Base-by-base conservation (phyloP, 2,329 filamentous ascomycete species). In the Ilyonectria destructans region DNA sequence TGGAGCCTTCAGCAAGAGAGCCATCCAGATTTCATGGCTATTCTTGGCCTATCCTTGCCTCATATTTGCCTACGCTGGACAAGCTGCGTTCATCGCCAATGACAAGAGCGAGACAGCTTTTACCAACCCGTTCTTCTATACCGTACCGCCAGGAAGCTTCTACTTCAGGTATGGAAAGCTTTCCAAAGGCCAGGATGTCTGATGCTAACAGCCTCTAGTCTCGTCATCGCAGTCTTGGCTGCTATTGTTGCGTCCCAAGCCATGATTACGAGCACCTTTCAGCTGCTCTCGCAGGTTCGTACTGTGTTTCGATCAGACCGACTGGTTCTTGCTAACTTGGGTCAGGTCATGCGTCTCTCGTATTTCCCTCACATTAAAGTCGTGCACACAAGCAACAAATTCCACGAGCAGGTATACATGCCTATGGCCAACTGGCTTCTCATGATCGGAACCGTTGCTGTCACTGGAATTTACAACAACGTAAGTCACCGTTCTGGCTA, bases 301-400 rank as follows among this genome's bases (percentile, higher is more conserved):
- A 12, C 5, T 2, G 5, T 19, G n/a, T 17, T 21, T 13, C 23
- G 23, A 23, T 23, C 9, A 21, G 12, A 2, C 5, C 7, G n/a
- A 35, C 10, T 2, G n/a, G 2, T 37, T 4, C 6, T 17, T 12
- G 4, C 29, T 54, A 35, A 54, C 51, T 13, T 19, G 10, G 1
- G 23, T 35, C n/a, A 54, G 51, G 87, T 93, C 69, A 93, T 94
- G 89, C 91, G 83, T 64, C 77, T 86, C 15, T 85, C 82, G 0
- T 95, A 94, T 77, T 93, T 93, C 69, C 92, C 92, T 0, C 91
- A 93, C 68, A 89, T 95, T 76, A 90, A 91, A 70, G 85, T 92
- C 9, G 85, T 91, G 1, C 92, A 94, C 75, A 94, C 91, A 0
- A 92, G 89, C 9, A 87, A 85, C 31, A 85, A 80, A 3, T 93